Conservation (phyloP, 1,284 basidiomycete species). For the Trichosporon asahii region DNA sequence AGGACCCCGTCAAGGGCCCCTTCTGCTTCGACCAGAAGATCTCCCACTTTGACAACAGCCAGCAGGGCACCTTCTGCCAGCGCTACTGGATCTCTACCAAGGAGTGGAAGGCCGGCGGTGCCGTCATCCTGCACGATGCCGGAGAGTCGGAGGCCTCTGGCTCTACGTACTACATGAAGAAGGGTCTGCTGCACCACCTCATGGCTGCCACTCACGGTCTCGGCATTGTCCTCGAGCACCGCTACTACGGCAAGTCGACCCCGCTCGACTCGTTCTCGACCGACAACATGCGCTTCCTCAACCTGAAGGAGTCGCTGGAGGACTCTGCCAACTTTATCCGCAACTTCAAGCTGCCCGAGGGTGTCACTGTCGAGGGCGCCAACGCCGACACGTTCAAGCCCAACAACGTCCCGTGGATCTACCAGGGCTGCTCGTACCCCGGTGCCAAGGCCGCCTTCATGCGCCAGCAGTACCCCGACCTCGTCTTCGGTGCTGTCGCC, state of each 20-base stretch:
- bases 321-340: conserved; percentile 86
- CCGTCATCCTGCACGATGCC: conserved; percentile 76
- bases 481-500: conserved; percentile 90
- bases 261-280: conserved; percentile 67
- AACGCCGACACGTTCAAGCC: conserved; percentile 55
- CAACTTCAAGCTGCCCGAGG: conserved; percentile 63
- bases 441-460: conserved; percentile 95
- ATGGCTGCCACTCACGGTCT: conserved; percentile 74
- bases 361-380: conserved; percentile 57
- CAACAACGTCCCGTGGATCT: conserved; percentile 76
- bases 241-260: conserved; percentile 67
- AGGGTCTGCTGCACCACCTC: conserved; percentile 79
- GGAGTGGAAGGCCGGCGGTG: conserved; percentile 70
- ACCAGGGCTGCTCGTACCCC: conserved; percentile 80
- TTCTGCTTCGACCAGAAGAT: conserved; percentile 76
- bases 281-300: conserved; percentile 75
- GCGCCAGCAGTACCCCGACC: conserved; percentile 67
- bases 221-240: conserved; percentile 85
- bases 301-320: conserved; percentile 83
- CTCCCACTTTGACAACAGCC: conserved; percentile 60
- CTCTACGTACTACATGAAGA: conserved; percentile 49
- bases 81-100: conserved; percentile 83
- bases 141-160: conserved; percentile 63
- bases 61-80: conserved; percentile 54
- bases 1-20: conserved; percentile 13